Evolutionary conservation across 345 rosid species (phyloP).

Genomic region (Microthlaspi erraticum): DNA sequence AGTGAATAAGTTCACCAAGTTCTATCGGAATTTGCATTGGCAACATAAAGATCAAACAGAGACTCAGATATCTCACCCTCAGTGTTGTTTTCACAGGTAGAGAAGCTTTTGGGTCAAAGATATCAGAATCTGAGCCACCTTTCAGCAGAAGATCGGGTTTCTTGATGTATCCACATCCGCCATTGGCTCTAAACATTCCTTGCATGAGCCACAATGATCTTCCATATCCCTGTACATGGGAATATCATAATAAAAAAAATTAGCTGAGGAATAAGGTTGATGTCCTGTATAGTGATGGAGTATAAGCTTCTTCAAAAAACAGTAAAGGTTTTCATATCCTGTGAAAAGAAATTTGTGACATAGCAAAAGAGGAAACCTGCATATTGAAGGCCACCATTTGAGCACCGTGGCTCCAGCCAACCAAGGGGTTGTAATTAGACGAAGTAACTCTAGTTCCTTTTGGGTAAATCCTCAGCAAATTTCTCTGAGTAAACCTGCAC

Average conservation of each 20-base stretch:
- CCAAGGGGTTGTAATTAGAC: slow-evolving; percentile 73
- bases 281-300: not conserved
- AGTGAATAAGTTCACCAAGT: not conserved
- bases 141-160: slow-evolving; percentile 66
- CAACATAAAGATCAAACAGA: not conserved
- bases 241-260: too few relatives aligned
- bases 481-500: slow-evolving; percentile 68
- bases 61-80: slow-evolving; percentile 34
- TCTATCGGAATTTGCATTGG: not conserved
- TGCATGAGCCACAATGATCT: slow-evolving; percentile 79
- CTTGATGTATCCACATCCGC: slow-evolving; percentile 73
- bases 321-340: not conserved
- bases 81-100: slow-evolving; percentile 47
- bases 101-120: slow-evolving; percentile 65
- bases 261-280: slow-evolving; percentile 11
- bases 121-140: slow-evolving; percentile 45
- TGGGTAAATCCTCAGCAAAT: slow-evolving; percentile 72
- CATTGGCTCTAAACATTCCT: slow-evolving; percentile 80
- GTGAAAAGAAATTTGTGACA: not conserved
- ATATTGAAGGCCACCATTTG: slow-evolving; percentile 92
- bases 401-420: slow-evolving; percentile 87
- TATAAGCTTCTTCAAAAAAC: slow-evolving; percentile 19
- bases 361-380: slow-evolving; percentile 59
- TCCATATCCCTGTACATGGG: slow-evolving; percentile 61
- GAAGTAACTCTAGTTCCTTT: slow-evolving; percentile 68